Evolutionary conservation across 1,284 basidiomycete species (phyloP).

Genomic region (Fomitopsis pinicola): DNA sequence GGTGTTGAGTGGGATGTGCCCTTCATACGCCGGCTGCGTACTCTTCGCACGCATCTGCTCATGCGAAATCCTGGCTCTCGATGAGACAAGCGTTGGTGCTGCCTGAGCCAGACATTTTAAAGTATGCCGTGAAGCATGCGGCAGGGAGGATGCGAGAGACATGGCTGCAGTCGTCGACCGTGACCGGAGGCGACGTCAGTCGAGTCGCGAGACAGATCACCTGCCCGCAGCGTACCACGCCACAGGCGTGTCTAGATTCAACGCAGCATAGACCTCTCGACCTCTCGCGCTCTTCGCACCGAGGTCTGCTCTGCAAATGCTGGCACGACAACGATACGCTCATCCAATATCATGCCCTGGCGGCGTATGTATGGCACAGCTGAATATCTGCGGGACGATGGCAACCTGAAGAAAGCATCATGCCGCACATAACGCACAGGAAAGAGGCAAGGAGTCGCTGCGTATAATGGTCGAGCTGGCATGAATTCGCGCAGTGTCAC

Average conservation of each 20-base stretch:
- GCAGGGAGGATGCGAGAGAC: background rate
- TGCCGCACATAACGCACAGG: no score
- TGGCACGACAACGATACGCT: no score
- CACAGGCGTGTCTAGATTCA: background rate
- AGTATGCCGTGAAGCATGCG: background rate
- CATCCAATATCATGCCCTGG: no score
- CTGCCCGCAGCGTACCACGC: background rate
- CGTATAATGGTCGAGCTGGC: no score
- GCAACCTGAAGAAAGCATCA: no score
- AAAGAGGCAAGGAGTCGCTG: no score
- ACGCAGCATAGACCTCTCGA: background rate
- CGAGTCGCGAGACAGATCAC: background rate
- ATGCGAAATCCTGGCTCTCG: background rate
- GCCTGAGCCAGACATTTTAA: background rate
- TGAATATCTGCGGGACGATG: no score
- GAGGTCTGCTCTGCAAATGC: no score
- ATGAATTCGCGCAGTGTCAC: no score
- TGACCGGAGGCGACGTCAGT: background rate
- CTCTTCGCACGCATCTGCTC: conserved; percentile 12
- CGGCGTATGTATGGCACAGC: no score
- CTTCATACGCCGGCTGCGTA: conserved; percentile 50
- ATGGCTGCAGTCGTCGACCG: background rate
- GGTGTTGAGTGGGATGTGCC: conserved; percentile 78
- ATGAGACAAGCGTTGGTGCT: background rate
- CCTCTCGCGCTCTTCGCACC: no score